These are phyloP conservation scores for Acanthamoeba culbertsoni DNA, from an alignment of 208 protist genomes.

Conservation along the genomic window DNA sequence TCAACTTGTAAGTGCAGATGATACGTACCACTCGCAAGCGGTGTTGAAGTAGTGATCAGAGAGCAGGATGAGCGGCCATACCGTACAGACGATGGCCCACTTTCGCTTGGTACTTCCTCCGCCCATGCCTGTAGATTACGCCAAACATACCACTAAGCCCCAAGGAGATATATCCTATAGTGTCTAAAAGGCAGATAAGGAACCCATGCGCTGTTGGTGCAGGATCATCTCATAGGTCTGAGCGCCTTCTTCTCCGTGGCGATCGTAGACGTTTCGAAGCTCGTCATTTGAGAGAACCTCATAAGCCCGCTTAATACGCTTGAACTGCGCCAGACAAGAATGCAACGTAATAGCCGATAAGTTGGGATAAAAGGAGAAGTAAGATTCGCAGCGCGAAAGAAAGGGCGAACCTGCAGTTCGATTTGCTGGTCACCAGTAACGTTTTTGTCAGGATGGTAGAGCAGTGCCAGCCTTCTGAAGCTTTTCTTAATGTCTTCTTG, in stretches of 20 bases:
- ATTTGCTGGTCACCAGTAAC: neutral
- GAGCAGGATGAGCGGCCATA: slow-evolving; percentile 9
- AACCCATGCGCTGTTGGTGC: slow-evolving; percentile 11
- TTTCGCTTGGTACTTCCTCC: slow-evolving; percentile 12
- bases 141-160: neutral
- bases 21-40: slow-evolving; percentile 4
- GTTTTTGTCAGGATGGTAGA: slow-evolving; percentile 84
- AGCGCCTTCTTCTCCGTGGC: slow-evolving; percentile 76
- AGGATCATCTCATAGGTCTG: slow-evolving; percentile 44
- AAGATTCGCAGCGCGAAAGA: neutral
- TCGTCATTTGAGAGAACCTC: slow-evolving; percentile 77
- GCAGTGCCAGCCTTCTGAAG: slow-evolving; percentile 76
- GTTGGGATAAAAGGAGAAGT: neutral
- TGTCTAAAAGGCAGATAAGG: neutral
- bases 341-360: neutral
- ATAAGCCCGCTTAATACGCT: slow-evolving; percentile 71
- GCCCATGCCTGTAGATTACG: neutral
- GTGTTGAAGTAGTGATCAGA: slow-evolving; percentile 24
- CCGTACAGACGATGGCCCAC: slow-evolving; percentile 12
- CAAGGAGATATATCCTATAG: neutral
- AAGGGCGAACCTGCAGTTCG: neutral
- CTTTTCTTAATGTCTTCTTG: slow-evolving; percentile 79
- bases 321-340: neutral
- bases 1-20: too few relatives aligned
- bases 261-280: slow-evolving; percentile 78